Percentiles rank a stretch among this genome's conserved stretches.
Evolutionary conservation across 768 basidiomycete genomes (phyloP).

Genomic region (Flagelloscypha sp.): DNA sequence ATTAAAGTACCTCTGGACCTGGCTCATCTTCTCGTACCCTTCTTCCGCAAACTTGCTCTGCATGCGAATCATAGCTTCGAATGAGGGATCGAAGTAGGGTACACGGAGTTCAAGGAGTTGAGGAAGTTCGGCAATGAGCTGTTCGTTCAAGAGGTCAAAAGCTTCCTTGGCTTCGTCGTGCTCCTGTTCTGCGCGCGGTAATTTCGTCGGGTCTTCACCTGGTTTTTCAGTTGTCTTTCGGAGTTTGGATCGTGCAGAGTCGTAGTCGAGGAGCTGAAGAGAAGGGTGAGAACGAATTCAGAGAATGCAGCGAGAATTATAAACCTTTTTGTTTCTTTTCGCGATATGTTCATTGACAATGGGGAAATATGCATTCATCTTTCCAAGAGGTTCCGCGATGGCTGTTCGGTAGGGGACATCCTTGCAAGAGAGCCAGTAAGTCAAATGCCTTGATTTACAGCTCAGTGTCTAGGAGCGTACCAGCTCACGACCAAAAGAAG

Average conservation of each 20-base stretch:
- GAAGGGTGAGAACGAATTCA: neutral
- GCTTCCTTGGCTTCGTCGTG: conserved; percentile 92
- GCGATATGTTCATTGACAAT: conserved; percentile 87
- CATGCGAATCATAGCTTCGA: conserved; percentile 98
- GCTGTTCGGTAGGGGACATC: conserved; percentile 93
- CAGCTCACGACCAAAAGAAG: conserved; percentile 74
- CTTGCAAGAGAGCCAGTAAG: conserved; percentile 29
- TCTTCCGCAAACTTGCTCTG: conserved; percentile 98
- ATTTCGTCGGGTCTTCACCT: conserved; percentile 83
- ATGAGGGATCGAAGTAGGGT: conserved; percentile 96
- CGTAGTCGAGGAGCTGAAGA: conserved; percentile 85
- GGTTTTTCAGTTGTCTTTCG: conserved; percentile 90
- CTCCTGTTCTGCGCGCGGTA: conserved; percentile 93
- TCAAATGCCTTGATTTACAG: too few relatives aligned
- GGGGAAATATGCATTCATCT: conserved; percentile 94
- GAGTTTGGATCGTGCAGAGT: conserved; percentile 82
- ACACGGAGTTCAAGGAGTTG: conserved; percentile 91
- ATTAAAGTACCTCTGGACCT: conserved; percentile 86
- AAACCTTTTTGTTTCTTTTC: conserved; percentile 95
- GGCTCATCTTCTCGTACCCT: conserved; percentile 93
- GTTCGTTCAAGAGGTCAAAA: conserved; percentile 88
- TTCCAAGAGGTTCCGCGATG: conserved; percentile 90
- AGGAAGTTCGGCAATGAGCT: conserved; percentile 85
- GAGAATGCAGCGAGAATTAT: neutral
- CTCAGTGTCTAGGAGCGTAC: conserved; percentile 41